Conservation (phyloP, 306 rosid genomes). For the Benincasa hispida region DNA sequence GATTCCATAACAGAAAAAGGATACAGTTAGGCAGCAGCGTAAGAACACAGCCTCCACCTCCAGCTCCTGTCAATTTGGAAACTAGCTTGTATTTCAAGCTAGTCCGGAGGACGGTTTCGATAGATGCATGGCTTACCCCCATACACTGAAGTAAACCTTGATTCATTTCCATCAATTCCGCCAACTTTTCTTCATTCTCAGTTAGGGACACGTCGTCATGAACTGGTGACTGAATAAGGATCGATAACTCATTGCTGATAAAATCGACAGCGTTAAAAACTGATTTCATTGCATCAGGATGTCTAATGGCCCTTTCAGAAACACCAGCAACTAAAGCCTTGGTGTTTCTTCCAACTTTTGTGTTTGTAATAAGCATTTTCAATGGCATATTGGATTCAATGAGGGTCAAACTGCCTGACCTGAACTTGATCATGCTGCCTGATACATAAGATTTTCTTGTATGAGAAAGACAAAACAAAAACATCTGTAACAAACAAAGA, state of each 20-base stretch:
- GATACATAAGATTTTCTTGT: conserved; percentile 22
- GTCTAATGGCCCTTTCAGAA: conserved; percentile 71
- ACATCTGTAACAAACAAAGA: neutral
- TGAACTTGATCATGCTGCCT: conserved; percentile 91
- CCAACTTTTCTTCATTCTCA: conserved; percentile 70
- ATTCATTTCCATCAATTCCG: conserved; percentile 88
- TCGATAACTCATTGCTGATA: conserved; percentile 62
- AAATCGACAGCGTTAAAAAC: conserved; percentile 83
- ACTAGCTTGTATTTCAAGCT: conserved; percentile 70
- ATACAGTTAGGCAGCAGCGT: conserved; percentile 86
- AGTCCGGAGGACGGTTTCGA: conserved; percentile 80
- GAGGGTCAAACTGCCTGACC: conserved; percentile 49
- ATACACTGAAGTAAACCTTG: conserved; percentile 91
- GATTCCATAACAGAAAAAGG: conserved; percentile 21
- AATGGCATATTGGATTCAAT: conserved; percentile 47
- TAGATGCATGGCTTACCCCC: conserved; percentile 86
- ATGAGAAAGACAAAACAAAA: neutral
- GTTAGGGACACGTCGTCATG: conserved; percentile 42
- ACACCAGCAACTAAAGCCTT: conserved; percentile 94
- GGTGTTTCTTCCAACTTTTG: conserved; percentile 88
- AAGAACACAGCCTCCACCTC: conserved; percentile 98
- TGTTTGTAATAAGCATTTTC: conserved; percentile 93
- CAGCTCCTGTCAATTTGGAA: conserved; percentile 96
- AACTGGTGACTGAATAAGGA: conserved; percentile 50
- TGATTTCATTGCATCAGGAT: conserved; percentile 62